Percentiles rank a stretch among this genome's conserved stretches.
phyloP scores from a whole-genome alignment of 2,329 filamentous ascomycete species.

The Exophiala calicioides region DNA sequence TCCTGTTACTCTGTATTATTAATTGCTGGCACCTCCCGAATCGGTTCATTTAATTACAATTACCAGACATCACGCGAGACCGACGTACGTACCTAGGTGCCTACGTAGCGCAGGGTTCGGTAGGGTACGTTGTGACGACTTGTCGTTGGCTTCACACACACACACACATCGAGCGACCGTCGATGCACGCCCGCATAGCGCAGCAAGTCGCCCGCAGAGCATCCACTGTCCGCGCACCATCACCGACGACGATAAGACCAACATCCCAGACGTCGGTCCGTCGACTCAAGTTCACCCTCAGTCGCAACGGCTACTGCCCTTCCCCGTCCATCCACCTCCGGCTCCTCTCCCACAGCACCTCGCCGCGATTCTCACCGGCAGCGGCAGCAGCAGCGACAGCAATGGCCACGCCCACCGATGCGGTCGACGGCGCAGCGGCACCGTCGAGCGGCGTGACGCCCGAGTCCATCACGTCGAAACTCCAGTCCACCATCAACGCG shows the following conservation, averaged over 20 bases:
- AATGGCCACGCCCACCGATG: slow-evolving; percentile 38
- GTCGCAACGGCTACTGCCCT: neutral
- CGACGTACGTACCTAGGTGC: too few relatives aligned
- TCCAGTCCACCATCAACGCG: slow-evolving; percentile 70
- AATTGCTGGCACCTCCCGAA: neutral
- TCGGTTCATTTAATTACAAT: neutral
- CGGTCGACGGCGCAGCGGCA: slow-evolving; percentile 35
- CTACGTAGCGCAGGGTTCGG: too few relatives aligned
- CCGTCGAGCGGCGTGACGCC: slow-evolving; percentile 69
- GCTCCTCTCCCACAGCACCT: slow-evolving; percentile 4
- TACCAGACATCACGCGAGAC: too few relatives aligned
- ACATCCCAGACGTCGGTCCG: neutral
- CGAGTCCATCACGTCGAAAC: slow-evolving; percentile 66
- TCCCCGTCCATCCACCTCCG: neutral
- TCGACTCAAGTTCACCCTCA: neutral
- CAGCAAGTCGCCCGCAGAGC: slow-evolving; percentile 14
- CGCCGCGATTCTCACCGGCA: too few relatives aligned
- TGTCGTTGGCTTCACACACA: neutral
- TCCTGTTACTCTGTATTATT: neutral
- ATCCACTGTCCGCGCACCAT: slow-evolving; percentile 4
- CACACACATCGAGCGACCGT: neutral
- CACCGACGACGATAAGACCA: neutral
- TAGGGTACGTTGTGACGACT: too few relatives aligned
- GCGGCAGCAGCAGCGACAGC: slow-evolving; percentile 10
- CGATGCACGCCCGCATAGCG: slow-evolving; percentile 17